Percentiles rank a stretch among this genome's conserved stretches.
phyloP scores from a whole-genome alignment of 2,329 filamentous ascomycete genomes.

The Trematosphaeria pertusa region DNA sequence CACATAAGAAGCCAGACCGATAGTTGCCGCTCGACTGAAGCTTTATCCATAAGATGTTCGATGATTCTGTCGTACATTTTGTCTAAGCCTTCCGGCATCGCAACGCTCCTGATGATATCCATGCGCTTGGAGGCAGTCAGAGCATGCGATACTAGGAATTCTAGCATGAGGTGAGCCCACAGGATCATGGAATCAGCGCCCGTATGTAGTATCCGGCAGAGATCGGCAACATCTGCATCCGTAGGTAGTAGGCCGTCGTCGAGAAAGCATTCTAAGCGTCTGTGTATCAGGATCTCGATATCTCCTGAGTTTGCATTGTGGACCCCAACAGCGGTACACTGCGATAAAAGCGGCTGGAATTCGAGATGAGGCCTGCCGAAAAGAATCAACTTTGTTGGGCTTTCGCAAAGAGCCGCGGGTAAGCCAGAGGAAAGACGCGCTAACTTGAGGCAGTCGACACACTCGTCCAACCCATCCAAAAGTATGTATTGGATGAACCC shows the following conservation, averaged over 20 bases:
- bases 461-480: neutral
- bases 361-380: neutral
- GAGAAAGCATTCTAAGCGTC: neutral
- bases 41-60: neutral
- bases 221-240: neutral
- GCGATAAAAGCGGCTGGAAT: neutral
- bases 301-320: neutral
- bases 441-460: neutral
- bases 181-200: conserved; percentile 10
- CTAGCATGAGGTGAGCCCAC: conserved; percentile 8
- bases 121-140: neutral
- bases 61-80: conserved; percentile 9
- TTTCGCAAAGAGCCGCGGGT: neutral
- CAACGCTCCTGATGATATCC: neutral
- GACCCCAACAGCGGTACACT: neutral
- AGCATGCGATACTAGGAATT: neutral
- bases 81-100: conserved; percentile 5
- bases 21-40: no score
- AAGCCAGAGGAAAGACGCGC: neutral
- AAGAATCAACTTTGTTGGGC: neutral
- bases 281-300: neutral
- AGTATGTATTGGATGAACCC: neutral
- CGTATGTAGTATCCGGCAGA: neutral
- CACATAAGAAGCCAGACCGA: no score
- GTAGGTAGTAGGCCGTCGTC: neutral